These are phyloP conservation scores for Pythium pyrilobum DNA, from an alignment of 352 stramenopile genomes.

Conservation along the genomic window DNA sequence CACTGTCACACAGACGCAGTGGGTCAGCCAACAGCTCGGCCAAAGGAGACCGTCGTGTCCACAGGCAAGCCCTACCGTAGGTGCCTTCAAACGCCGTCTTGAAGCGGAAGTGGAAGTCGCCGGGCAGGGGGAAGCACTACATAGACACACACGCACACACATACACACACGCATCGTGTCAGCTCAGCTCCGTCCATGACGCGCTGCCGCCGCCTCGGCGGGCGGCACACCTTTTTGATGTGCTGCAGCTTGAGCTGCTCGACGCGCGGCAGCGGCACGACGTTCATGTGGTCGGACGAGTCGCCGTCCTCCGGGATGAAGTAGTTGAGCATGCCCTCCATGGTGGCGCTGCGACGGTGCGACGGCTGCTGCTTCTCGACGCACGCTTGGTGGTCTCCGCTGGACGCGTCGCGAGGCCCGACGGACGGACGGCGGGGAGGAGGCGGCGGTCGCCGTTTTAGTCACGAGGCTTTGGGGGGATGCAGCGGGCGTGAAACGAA, in stretches of 20 bases:
- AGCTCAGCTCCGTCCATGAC: too few relatives aligned
- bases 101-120: constrained; percentile 83
- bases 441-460: too few relatives aligned
- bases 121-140: constrained; percentile 69
- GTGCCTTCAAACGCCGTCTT: constrained; percentile 84
- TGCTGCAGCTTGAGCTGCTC: constrained; percentile 69
- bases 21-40: too few relatives aligned
- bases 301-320: constrained; percentile 84
- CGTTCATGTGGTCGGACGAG: constrained; percentile 81
- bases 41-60: too few relatives aligned
- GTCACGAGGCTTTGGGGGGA: too few relatives aligned
- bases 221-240: constrained; percentile 62
- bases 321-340: constrained; percentile 88
- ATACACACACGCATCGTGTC: not conserved
- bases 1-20: constrained; percentile 28
- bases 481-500: too few relatives aligned
- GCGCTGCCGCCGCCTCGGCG: too few relatives aligned
- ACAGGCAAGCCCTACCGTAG: constrained; percentile 71
- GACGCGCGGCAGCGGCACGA: constrained; percentile 74
- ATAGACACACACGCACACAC: not conserved
- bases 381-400: too few relatives aligned
- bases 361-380: too few relatives aligned
- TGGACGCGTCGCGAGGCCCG: too few relatives aligned
- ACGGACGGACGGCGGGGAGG: too few relatives aligned
- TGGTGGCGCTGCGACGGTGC: too few relatives aligned